Base-by-base conservation (phyloP, 345 rosid species). In the Gossypium turneri region DNA sequence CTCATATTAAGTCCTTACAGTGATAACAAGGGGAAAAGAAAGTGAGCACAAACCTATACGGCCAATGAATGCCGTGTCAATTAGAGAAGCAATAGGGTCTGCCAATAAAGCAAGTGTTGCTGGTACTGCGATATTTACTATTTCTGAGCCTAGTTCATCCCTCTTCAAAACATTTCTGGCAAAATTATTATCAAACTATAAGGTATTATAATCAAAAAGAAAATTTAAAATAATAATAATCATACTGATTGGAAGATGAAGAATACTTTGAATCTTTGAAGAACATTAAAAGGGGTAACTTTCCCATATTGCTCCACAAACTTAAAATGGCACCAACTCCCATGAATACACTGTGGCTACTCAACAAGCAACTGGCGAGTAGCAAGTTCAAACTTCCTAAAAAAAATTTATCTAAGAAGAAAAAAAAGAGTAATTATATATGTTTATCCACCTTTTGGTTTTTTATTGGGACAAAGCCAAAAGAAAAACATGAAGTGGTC, bases 51-150 rank as follows among this genome's bases (percentile, higher is more conserved):
- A 80, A 87, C 90, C 88, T 64, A 86, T 85, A 69, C 72, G 89
- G 65, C 94, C 92, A n/a, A 90, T 81, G 76, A 88, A 90, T 59
- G 87, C 90, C 4, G 92, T 90, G 76, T 88, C 94, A 20, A 90
- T 82, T 24, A 88, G 83, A 47, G 92, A 90, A 4, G 90, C 90
- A 41, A 90, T 57, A 47, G 92, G 94, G 48, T 90, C 92, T 1
- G 92, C 92, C 22, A 86, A 73, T 77, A 88, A 80, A 81, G 89
- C 92, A 68, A 90, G 74, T 7, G 89, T 84, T 27, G 90, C 92
- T 7, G 92, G 92, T 55, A 86, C 58, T 7, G 87, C 88, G n/a
- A 90, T 85, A 44, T 72, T 73, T 12, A 84, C 86, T 74, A 88
- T 85, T 81, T 90, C 94, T 25, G 61, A 72, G 53, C 88, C 89